Percentiles rank a stretch among this genome's conserved stretches.
These are phyloP conservation scores for Jaenimonas drosophilae DNA, from an alignment of 208 protist species.

Conservation along the genomic window DNA sequence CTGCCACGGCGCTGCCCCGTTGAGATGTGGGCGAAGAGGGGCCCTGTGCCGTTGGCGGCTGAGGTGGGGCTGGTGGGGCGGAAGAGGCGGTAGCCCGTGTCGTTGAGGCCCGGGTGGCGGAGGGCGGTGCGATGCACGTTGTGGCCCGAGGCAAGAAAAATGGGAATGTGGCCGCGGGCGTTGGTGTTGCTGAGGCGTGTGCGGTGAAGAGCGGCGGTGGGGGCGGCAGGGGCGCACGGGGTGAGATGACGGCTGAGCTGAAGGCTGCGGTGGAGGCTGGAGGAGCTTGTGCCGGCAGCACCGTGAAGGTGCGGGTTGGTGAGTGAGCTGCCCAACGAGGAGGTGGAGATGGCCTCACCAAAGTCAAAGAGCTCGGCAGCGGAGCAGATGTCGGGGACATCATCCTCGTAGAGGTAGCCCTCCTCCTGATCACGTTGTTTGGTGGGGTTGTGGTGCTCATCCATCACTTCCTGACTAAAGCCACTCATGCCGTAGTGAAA, in stretches of 20 bases:
- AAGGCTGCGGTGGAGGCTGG: not conserved
- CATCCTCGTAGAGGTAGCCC: conserved; percentile 64
- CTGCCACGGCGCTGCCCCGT: too few relatives aligned
- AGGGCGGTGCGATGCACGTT: conserved; percentile 50
- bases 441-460: conserved; percentile 15
- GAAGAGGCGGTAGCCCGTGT: conserved; percentile 8
- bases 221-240: not conserved
- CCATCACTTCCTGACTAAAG: conserved; percentile 21
- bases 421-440: conserved; percentile 16
- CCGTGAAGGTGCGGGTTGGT: conserved; percentile 3
- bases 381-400: conserved; percentile 25
- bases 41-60: conserved; percentile 5
- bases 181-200: conserved; percentile 27
- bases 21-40: conserved; percentile 1
- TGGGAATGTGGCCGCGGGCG: conserved; percentile 23
- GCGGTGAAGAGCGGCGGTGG: conserved; percentile 7
- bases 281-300: not conserved
- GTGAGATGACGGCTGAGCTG: not conserved
- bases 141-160: conserved; percentile 66
- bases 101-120: conserved; percentile 26
- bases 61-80: conserved; percentile 6
- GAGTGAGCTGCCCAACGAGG: not conserved
- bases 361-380: conserved; percentile 24
- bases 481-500: conserved; percentile 25
- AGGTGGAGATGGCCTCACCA: conserved; percentile 5